Evolutionary conservation across 768 basidiomycete genomes (phyloP), one percentile per base, ranked within the genome.

Genomic region (Tephrocybe rancida): DNA sequence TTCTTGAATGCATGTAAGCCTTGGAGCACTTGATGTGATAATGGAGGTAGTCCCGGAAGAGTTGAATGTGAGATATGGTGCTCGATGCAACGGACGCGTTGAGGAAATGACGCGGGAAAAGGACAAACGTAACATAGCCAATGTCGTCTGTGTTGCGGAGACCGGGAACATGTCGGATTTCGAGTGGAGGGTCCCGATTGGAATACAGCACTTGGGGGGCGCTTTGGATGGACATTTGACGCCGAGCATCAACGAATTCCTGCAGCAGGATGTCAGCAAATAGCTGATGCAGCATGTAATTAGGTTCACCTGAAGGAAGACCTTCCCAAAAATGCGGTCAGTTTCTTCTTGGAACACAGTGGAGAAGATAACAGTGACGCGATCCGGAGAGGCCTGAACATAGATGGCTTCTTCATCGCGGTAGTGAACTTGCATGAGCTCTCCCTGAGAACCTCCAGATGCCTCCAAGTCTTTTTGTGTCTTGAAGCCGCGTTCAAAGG

Each of bases 171-270:
- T 95, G 86, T 34, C 95, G 82, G 54, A 99, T 94, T 72, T 98
- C 96, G n/a, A 97, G 81, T 0, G 97, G 97, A 22, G 97, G 95
- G 38, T 97, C 95, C 37, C 95, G 86, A 64, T 88, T 95, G 10
- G 92, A 90, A 71, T 97, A 98, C 10, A 95, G 78, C 13, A 99
- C 97, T 70, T 98, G 97, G 0, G 97, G 97, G 1, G 97, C 97
- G 59, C 90, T 94, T 72, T 98, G 97, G 48, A 98, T 90, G 10
- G 88, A 86, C 1, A 95, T 92, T 55, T 92, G 84, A 45, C 92
- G 83, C 50, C 97, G 84, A n/a, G 97, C 96, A 76, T 99, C 97
- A 27, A 98, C 97, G 63, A 99, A 99, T 86, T 98, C 97, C 93
- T 95, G 59, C 22, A 24, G 42, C 10, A 32, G 22, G 8, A n/a